Base-by-base conservation (phyloP, 2,329 filamentous ascomycete genomes). In the Ceratocystis smalleyi region DNA sequence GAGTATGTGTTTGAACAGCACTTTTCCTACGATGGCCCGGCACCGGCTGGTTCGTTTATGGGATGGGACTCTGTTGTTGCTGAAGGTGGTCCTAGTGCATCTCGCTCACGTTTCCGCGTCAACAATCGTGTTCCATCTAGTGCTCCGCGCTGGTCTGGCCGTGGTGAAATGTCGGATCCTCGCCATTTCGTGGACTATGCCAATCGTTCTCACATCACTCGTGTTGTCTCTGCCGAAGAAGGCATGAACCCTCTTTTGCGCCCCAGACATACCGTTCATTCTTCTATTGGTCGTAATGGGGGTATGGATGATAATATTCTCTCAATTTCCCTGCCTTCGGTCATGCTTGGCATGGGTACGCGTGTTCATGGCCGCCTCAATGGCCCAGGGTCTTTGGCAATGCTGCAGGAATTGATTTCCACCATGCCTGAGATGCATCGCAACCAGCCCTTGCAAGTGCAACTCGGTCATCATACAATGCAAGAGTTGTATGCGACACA, bases 201-300 rank as follows among this genome's bases (percentile, higher is more conserved):
- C n/a, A 62, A 49, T 51, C 59, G 60, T 30, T 59, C 62, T 5
- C 62, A 59, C 3, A n/a, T 40, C 22, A 40, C 24, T 49, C 43
- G 65, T 8, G 24, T 83, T 65, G 73, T 80, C 27, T 24, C 63
- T 78, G 78, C 59, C 77, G 90, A 96, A 68, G 91, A 96, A 71
- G 91, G 90, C 2, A 80, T 85, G 24, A 96, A 97, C 71, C 92
- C 92, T 54, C 79, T 97, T 12, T 82, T 97, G 63, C 87, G 91
- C 68, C 86, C 89, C 57, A 74, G 71, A 59, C 75, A 76, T 24
- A 70, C 74, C 30, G 73, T 71, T 27, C 75, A 76, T 64, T 79
- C 83, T 19, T 71, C 71, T 43, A 70, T 78, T 7, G 77, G 81
- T 62, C 81, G 81, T 59, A 75, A 76, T 55, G 73, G 75, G 47